Conservation (phyloP, 169 alveolate species). For the Plasmodium gaboni region DNA sequence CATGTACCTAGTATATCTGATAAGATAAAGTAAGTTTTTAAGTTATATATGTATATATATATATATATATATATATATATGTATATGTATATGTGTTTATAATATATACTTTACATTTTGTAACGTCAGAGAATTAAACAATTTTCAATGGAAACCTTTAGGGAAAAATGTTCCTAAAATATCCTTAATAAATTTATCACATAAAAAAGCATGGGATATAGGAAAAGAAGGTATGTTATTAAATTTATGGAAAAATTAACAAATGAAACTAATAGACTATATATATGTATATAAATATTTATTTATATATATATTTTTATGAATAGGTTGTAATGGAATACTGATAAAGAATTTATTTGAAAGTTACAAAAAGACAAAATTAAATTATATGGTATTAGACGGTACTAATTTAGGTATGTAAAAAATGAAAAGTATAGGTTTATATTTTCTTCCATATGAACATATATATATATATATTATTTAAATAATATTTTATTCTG, state of each 20-base stretch:
- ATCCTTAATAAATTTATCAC: conserved; percentile 48
- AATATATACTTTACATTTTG: not conserved
- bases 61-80: not conserved
- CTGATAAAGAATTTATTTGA: conserved; percentile 58
- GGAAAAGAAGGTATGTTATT: conserved; percentile 58
- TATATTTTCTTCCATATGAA: not conserved
- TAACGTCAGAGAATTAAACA: conserved; percentile 9
- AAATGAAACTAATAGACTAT: no score
- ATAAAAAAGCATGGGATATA: conserved; percentile 73
- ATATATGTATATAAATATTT: not conserved
- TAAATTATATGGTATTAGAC: conserved; percentile 60
- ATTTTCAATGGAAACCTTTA: conserved; percentile 54
- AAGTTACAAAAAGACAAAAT: conserved; percentile 43
- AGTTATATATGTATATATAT: not conserved
- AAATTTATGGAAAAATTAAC: not conserved
- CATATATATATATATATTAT: not conserved
- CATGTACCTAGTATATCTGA: conserved; percentile 3
- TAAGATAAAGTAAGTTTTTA: conserved; percentile 33
- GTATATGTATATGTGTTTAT: not conserved
- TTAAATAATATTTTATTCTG: not conserved
- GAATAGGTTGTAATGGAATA: conserved; percentile 64
- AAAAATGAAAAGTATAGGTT: not conserved
- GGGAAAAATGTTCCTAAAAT: conserved; percentile 63
- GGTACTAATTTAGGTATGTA: conserved; percentile 73
- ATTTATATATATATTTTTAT: not conserved